Evolutionary conservation across 176 grass and related monocot species (phyloP), one percentile per base, ranked within the genome.

Genomic region (Dendrocalamus sinicus): DNA sequence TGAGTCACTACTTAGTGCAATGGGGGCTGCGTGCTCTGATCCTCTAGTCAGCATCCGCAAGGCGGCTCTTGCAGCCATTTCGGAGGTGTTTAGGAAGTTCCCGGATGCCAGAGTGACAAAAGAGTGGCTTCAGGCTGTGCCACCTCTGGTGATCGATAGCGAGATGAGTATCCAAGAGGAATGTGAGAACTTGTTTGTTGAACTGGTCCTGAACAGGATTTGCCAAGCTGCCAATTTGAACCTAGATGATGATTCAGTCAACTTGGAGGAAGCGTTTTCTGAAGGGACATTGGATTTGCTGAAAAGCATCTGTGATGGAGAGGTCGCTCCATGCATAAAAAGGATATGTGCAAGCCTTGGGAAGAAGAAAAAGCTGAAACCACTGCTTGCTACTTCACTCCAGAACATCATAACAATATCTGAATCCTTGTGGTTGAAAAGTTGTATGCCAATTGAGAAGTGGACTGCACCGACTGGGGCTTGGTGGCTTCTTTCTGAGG

Each of bases 331-430:
- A 15, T 98, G 91, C 74, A 84, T 98, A 55, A 95, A 82, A 59
- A 98, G 87, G 83, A 95, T 98, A 89, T 93, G 93, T 81, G 82
- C 89, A 71, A 95, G 89, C 88, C 93, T 98, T 77, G 96, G 96
- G 40, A 98, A 84, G 92, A 98, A 98, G 91, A 95, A 94, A 93
- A 95, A 80, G 67, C 81, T 98, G n/a, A 98, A 87, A 83, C 70
- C 78, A 66, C 83, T 84, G 9, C 86, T 95, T 78, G 86, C 89
- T 75, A 95, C 58, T 78, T 95, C 96, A 46, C 89, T 98, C 86
- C 91, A 98, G 83, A 94, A 90, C 26, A 87, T 95, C 28, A 93
- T 98, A 75, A 89, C 83, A 71, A 82, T 89, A 63, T 95, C 96
- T 44, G 91, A 93, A 78, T 91, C 91, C 58, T 67, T 89, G 52